Base-by-base conservation (phyloP, 805 yeast species). In the Pichia thaimueangensis region DNA sequence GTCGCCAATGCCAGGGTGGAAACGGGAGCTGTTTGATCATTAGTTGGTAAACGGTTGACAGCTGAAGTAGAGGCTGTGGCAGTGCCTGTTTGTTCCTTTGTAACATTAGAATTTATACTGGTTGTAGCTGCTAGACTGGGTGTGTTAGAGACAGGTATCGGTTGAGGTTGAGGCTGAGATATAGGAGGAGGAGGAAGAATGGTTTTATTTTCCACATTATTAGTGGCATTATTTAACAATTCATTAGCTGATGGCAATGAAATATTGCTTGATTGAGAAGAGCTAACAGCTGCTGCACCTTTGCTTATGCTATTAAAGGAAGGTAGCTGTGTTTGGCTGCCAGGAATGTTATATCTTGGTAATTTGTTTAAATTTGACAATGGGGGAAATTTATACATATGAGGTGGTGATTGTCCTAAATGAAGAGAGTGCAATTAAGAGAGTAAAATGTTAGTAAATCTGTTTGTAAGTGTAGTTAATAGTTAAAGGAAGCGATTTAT, bases 361-460 rank as follows among this genome's bases (percentile, higher is more conserved):
- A 70, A 65, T 25, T 67, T 63, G 46, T 62, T 70, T 27, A 76
- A 73, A 25, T 74, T 73, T 5, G 80, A 74, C 41, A 75, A 66
- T 30, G 73, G 66, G 3, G 80, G 77, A 37, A 75, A 64, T 16
- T 76, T 70, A 51, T 73, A 73, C 42, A 68, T 24, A 33, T 43
- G 68, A 59, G 64, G n/a, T n/a, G n/a, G n/a, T n/a, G n/a, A 59
- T 67, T 76, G 53, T 58, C 72, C 51, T 73, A 68, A 53, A 47
- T 20, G 9, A 5, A 23, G 28, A 12, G 23, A 17, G 21, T 10
- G 29, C 10, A 15, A 19, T 3, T 16, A 4, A 15, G 22, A 22
- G 24, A 13, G 35, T 10, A 10, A 27, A 13, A 13, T 31, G 45
- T 41, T 41, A 41, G 45, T 41, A 41, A n/a, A n/a, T n/a, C n/a